Base-by-base conservation (phyloP, 2,329 filamentous ascomycete genomes). In the Fusarium burgessii region DNA sequence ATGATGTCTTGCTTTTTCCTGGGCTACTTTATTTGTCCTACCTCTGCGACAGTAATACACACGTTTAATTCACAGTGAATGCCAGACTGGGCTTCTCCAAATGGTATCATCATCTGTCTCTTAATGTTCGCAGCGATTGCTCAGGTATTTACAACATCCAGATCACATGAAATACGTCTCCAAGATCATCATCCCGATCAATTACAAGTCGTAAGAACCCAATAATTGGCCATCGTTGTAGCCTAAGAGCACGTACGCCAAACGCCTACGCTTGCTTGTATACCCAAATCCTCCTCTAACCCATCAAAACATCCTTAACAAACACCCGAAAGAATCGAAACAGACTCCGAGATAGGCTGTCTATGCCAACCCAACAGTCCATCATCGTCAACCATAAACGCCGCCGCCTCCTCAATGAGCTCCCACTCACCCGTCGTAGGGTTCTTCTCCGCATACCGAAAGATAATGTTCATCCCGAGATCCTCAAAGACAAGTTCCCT, bases 401-500 rank as follows among this genome's bases (percentile, higher is more conserved):
- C 73, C 1, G 81, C 80, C 12, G 72, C 74, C 65, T 84, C 82
- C 59, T 84, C 82, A 0, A 83, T 69, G 25, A 82, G 70, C 33
- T 77, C 78, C 82, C 82, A 84, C 9, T 66, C 49, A 0, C 78
- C 80, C 2, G 77, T 79, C 6, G 27, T 55, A 8, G 52, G 61
- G 29, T 80, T 73, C 73, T 77, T 80, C 57, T 78, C 76, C 18
- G 79, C 67, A 17, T 77, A 82, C 5, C 82, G 77, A 50, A 81
- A 82, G 54, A 83, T 78, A 29, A 83, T 78, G 20, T 74, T 79
- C 17, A 74, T 74, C 1, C 80, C 80, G 20, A 81, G 75, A 32
- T 82, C 80, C 62, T 81, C 80, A 64, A 83, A 82, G 9, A 82
- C 76, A 2, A 82, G 64, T 57, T 84, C 81, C 27, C 82, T 72